Evolutionary conservation across 495 filamentous ascomycete species (phyloP), one percentile per base, ranked within the genome.

Genomic region (Neurospora terricola): DNA sequence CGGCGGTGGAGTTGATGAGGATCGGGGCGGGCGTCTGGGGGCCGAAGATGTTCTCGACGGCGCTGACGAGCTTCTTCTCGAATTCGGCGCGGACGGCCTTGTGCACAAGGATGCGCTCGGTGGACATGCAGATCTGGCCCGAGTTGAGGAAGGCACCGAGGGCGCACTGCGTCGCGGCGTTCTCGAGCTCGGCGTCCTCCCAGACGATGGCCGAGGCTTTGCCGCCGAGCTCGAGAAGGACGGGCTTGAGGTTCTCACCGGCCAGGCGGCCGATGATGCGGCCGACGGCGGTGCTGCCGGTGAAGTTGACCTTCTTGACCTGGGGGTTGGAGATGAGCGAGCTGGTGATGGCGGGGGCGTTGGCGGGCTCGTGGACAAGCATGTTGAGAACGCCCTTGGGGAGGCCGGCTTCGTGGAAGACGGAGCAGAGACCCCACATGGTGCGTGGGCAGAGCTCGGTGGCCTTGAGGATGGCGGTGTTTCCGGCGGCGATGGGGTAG

Each of bases 71-170:
- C 75, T 88, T 86, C 69, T 84, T 80, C 69, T 88, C 87, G 80
- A 97, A 98, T 68, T 87, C 79, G 12, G 86, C 85, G 36, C 87
- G 87, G 71, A 97, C 81, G 18, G 86, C 84, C 43, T 88, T 87
- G 78, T 96, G 92, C 30, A 97, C 92, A 27, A 97, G 82, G 78
- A 98, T 92, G 36, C 91, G 89, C 83, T 97, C 94, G 0, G 94
- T 97, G 3, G 89, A 88, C 94, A 98, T 96, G 84, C 94, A 98
- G 69, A 96, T 89, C 84, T 98, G 94, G 1, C 94, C 94, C 30
- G 88, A 79, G 77, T 88, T 84, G 54, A 88, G 71, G 79, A 90
- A 88, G 5, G 87, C 83, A 3, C 88, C 88, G 5, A 84, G 71
- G 0, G 84, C 83, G 76, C 85, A 86, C 69, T 84, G 80, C 36